These are phyloP conservation scores for Leishmania major DNA, from an alignment of 208 protist species.

Conservation along the genomic window DNA sequence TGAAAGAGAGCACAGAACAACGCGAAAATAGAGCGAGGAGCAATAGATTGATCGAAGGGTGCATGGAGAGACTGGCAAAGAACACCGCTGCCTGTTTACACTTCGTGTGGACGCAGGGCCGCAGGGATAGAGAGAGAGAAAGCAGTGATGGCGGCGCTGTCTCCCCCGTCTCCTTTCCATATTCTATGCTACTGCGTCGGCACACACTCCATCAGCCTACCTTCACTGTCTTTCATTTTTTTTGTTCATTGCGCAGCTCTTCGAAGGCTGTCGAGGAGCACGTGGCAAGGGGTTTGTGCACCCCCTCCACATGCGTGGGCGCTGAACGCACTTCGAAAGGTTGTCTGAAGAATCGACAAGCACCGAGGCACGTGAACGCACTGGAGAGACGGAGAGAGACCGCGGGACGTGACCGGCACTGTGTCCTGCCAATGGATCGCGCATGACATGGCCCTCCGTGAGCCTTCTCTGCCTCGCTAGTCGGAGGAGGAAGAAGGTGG, in stretches of 20 bases:
- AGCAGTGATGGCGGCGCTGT: not conserved
- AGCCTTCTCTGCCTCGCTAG: not conserved
- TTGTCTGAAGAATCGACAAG: not conserved
- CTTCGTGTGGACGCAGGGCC: not conserved
- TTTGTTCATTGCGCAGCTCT: not conserved
- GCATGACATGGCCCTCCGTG: not conserved
- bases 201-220: not conserved
- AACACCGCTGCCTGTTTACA: not conserved
- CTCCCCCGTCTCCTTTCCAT: not conserved
- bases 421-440: not conserved
- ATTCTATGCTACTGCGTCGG: not conserved
- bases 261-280: not conserved
- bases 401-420: not conserved
- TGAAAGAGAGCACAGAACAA: not conserved
- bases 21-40: not conserved
- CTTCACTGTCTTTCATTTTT: not conserved
- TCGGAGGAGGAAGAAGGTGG: not conserved
- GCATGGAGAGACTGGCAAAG: not conserved
- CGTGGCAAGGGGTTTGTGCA: not conserved
- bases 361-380: not conserved
- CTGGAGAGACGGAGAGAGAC: not conserved
- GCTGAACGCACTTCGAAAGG: not conserved
- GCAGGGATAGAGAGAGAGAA: not conserved
- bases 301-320: not conserved
- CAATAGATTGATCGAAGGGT: not conserved